Base-by-base conservation (phyloP, 2,329 filamentous ascomycete genomes). In the Penicillium italicum region DNA sequence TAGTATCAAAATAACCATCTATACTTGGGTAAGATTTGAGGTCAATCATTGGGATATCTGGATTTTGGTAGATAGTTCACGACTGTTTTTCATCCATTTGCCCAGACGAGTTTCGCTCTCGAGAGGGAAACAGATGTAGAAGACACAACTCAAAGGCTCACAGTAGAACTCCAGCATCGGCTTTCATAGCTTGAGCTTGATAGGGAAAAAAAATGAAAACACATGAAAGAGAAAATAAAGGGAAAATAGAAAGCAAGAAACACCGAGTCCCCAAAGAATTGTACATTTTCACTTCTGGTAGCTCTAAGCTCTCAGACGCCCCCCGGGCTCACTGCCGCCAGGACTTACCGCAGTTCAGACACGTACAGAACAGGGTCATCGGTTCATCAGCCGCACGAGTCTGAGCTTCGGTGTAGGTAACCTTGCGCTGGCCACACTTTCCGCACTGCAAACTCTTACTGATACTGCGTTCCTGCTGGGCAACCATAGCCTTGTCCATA, bases 401-500 rank as follows among this genome's bases (percentile, higher is more conserved):
- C 80, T 99, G 94, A 5, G 94, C 94, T 77, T 99, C 94, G 46
- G 85, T 91, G 76, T 99, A 99, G 75, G 88, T 91, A 70, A 97
- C 94, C 80, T 91, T 92, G 80, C 89, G 92, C 82, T 96, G 83
- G 67, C 89, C 89, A 77, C 94, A 99, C 75, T 91, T 92, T 69
- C 91, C 85, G 77, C 94, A 99, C 76, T 90, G 87, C 69, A 97
- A 82, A 55, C 87, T 90, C 71, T 89, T 88, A 72, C 87, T 91
- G 77, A 97, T 91, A 71, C 88, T 92, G 82, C 91, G 94, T 76
- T 96, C 88, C 18, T 86, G 89, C 80, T 92, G 89, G 55, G 93
- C 90, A 11, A 96, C 92, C 86, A 97, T 95, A 1, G 94, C 91
- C 75, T 93, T 91, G 79, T 91, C 91, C 89, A 97, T 92, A 76